Evolutionary conservation across 768 basidiomycete genomes (phyloP), one percentile per base, ranked within the genome.

Genomic region (Mycena chlorophos): DNA sequence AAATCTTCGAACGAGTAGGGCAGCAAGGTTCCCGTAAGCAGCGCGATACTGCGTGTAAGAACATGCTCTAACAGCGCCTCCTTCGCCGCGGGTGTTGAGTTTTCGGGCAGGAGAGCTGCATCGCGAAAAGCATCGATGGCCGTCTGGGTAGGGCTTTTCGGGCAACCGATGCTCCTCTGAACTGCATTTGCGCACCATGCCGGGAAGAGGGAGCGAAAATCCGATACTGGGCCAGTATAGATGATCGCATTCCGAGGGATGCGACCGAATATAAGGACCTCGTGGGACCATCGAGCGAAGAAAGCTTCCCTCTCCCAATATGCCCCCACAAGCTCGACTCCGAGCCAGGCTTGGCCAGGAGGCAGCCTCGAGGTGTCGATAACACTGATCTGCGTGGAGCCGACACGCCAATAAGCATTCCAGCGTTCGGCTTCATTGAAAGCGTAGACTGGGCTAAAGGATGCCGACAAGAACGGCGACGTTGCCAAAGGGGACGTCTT

Each of bases 271-370:
- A 58, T 48, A 3, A 58, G 22, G 23, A 51, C 52, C 16, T 58
- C 57, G 29, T 49, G 17, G 6, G 52, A 47, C 52, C 52, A 46
- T n/a, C 52, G 14, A 19, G 46, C 40, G 30, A 54, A 54, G 43
- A 43, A 58, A 2, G 38, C 20, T 4, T 22, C 19, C 1, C 3
- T 8, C 25, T 29, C 20, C 20, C 26, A 46, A 14, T 12, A 48
- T 4, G 57, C 48, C 1, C 57, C 57, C 22, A 53, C 39, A 1
- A 58, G 26, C 49, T 58, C 52, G 1, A 49, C 51, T 13, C 29
- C 57, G 0, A 58, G 13, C 52, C 57, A 54, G 2, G 26, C 29
- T 22, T 58, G 27, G 22, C 19, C 2, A 8, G 31, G 22, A 6
- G 12, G 40, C 3, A 46, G 28, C 38, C 46, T 49, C 14, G 2